Conservation (phyloP, 2,329 filamentous ascomycete species). For the Parascedosporium putredinis region DNA sequence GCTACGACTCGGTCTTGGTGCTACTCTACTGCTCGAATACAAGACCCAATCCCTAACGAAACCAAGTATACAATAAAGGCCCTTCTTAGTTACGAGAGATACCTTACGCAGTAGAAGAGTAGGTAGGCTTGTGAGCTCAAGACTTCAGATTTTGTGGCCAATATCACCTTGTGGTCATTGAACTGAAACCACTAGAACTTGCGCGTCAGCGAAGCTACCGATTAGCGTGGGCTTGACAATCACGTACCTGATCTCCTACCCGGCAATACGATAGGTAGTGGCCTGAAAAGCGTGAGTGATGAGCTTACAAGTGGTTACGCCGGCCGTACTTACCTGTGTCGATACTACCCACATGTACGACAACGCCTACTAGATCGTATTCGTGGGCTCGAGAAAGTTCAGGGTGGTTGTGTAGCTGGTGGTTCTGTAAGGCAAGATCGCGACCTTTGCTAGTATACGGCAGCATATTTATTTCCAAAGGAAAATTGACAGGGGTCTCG, state of each 20-base stretch:
- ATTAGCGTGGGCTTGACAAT: background rate
- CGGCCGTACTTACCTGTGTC: conserved; percentile 72
- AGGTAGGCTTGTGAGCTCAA: conserved; percentile 80
- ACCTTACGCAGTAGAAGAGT: conserved; percentile 72
- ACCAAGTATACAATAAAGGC: too few relatives aligned
- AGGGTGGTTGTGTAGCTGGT: conserved; percentile 24
- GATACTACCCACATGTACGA: conserved; percentile 88
- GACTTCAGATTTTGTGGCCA: conserved; percentile 76
- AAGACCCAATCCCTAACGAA: too few relatives aligned
- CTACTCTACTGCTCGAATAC: too few relatives aligned
- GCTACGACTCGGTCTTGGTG: too few relatives aligned
- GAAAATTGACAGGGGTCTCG: conserved; percentile 76
- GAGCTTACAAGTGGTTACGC: too few relatives aligned
- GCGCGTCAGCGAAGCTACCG: background rate
- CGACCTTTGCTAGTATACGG: conserved; percentile 66
- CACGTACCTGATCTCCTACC: conserved; percentile 51
- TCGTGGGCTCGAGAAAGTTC: conserved; percentile 57
- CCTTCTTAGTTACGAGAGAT: conserved; percentile 31
- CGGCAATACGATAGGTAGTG: conserved; percentile 85
- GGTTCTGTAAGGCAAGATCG: conserved; percentile 20
- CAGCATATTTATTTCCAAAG: conserved; percentile 77
- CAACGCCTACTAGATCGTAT: conserved; percentile 81
- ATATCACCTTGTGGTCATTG: conserved; percentile 85
- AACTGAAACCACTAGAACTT: conserved; percentile 74
- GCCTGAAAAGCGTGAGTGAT: too few relatives aligned